A percentile compares a stretch with the other conserved stretches of the same genome.
Conservation (phyloP, 1,139 yeast genomes). For the Diutina neorugosa region DNA sequence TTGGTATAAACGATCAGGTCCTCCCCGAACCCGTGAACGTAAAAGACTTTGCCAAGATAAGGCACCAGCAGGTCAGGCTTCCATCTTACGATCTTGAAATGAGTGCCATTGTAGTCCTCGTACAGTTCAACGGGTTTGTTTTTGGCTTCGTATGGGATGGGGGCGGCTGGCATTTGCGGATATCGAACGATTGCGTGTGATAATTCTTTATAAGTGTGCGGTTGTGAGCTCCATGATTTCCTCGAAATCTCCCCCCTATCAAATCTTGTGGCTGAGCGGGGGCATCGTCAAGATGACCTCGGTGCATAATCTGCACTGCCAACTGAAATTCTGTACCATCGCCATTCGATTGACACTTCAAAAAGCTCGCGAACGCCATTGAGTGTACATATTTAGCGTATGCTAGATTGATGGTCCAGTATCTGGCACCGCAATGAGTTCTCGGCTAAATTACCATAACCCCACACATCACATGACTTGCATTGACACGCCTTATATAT, state of each 20-base stretch:
- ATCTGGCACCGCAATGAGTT: too few species aligned
- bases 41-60: conserved; percentile 44
- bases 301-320: background rate
- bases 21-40: conserved; percentile 80
- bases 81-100: conserved; percentile 30
- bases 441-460: too few species aligned
- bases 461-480: too few species aligned
- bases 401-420: too few species aligned
- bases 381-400: too few species aligned
- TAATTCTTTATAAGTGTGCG: background rate
- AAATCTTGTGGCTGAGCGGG: background rate
- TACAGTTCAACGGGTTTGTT: conserved; percentile 18
- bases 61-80: conserved; percentile 21
- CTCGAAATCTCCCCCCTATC: background rate
- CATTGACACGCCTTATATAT: too few species aligned
- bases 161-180: background rate
- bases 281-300: background rate
- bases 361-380: too few species aligned
- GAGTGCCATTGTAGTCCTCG: conserved; percentile 24
- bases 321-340: too few species aligned
- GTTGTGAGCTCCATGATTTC: background rate
- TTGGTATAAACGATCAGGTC: conserved; percentile 41
- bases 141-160: conserved; percentile 22
- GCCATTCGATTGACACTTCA: too few species aligned
- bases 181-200: background rate